phyloP scores from a whole-genome alignment of 495 filamentous ascomycete species.

The Lophiotrema nucula region DNA sequence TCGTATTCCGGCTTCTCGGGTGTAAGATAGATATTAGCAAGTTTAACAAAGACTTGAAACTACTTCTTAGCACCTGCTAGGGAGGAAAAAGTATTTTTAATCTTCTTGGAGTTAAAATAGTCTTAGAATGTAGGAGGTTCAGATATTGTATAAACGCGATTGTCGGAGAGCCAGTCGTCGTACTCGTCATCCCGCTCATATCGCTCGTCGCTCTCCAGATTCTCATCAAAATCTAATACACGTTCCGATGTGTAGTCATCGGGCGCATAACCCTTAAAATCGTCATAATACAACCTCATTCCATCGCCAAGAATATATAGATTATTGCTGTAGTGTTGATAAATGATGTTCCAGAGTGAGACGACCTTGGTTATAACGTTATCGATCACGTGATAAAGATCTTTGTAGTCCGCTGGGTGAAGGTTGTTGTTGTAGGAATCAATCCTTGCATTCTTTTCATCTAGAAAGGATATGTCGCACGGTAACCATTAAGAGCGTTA shows the following conservation, averaged over 20 bases:
- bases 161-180: background rate
- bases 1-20: conserved; percentile 53
- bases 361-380: conserved; percentile 44
- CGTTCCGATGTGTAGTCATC: background rate
- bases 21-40: conserved; percentile 54
- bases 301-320: background rate
- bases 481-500: conserved; percentile 46
- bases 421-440: conserved; percentile 52
- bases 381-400: conserved; percentile 48
- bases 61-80: background rate
- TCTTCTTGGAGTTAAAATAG: background rate
- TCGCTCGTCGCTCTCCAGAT: background rate
- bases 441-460: conserved; percentile 39
- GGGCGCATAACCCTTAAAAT: too few relatives aligned
- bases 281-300: background rate
- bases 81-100: background rate
- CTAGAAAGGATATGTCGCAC: conserved; percentile 39
- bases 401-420: conserved; percentile 43
- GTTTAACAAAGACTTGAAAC: background rate
- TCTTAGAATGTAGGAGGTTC: background rate
- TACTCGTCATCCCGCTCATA: too few relatives aligned
- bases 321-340: background rate
- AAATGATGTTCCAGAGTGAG: conserved; percentile 44
- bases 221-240: background rate
- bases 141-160: background rate